Base-by-base conservation (phyloP, 2,329 filamentous ascomycete genomes). In the Colletotrichum cereale region DNA sequence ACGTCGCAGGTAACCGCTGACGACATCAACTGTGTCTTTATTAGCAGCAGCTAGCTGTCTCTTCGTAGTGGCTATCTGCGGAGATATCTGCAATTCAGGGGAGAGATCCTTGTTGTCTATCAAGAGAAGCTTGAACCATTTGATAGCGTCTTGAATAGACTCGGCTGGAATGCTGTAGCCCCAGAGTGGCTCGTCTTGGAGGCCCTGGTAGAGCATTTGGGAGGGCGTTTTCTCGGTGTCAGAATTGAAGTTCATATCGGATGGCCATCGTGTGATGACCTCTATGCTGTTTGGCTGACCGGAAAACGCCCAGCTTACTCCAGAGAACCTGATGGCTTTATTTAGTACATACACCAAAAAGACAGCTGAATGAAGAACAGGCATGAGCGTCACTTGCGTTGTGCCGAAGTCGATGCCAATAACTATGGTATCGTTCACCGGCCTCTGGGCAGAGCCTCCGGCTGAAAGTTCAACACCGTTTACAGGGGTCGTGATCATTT, bases 321-420 rank as follows among this genome's bases (percentile, higher is more conserved):
- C 84, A 0, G 84, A 85, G 61, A 76, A 82, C 0, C 82, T 26
- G 5, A 12, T 7, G 5, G 21, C 1, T 34, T 8, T 5, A 6
- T 34, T 34, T 34, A 34, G 16, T 44, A 21, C 6, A 4, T 44
- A n/a, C n/a, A n/a, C n/a, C n/a, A n/a, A n/a, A n/a, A n/a, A n/a
- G n/a, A n/a, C 21, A 5, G 18, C 7, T 18, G 7, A 1, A 1
- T 44, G 16, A 21, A 21, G 16, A 7, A 5, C 31, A 34, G 5
- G 31, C 5, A 1, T 4, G 18, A 7, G 40, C 2, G 3, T 21
- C 16, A 6, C 80, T 69, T 69, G 85, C 76, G 84, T 86, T 0
- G 85, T 86, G 0, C 84, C 84, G 58, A 86, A 85, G 47, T 86
- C 85, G 10, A 86, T 79, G 0, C 84, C 82, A 2, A 85, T 73